Evolutionary conservation across 345 rosid species (phyloP), one percentile per base, ranked within the genome.

Genomic region (Erysimum cheiranthoides): DNA sequence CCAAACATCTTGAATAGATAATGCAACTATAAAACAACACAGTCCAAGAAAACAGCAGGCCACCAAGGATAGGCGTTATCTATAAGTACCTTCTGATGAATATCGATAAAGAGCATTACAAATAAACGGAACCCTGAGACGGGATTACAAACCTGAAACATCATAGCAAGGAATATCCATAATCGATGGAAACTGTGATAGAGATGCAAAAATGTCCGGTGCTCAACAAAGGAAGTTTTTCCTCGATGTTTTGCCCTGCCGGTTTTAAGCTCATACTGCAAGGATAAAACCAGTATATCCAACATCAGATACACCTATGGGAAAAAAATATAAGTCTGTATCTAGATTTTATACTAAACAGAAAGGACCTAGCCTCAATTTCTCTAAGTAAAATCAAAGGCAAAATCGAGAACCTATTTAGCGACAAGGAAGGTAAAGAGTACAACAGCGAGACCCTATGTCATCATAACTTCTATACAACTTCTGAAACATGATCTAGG

Each of bases 171-270:
- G 85, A 95, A 95, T 75, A 95, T 90, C 99, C 99, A 95, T 34
- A 95, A 88, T 30, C 99, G 97, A 71, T 92, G 97, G 80, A 95
- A 95, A 82, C 97, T 95, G 71, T 90, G 99, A 77, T 89, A 95
- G 65, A 95, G 92, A 87, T 95, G 99, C 79, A 95, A 80, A 85
- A 89, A 92, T 40, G 99, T 87, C 61, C 97, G 89, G 71, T 95
- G 93, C 88, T 95, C 99, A 57, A 95, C 99, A 66, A 95, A 95
- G 8, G 97, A 92, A 81, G 97, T 90, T 82, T 95, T 95, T 73
- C 99, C 99, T 63, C 75, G 89, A 31, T 77, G 90, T 74, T 82
- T 78, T 40, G 88, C 87, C 43, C 88, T 86, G 75, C 92, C 87
- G 54, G 86, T 79, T 79, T 78, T 88, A 27, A 89, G 80, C 73